Base-by-base conservation (phyloP, 352 stramenopile species). In the Peronospora farinosa region DNA sequence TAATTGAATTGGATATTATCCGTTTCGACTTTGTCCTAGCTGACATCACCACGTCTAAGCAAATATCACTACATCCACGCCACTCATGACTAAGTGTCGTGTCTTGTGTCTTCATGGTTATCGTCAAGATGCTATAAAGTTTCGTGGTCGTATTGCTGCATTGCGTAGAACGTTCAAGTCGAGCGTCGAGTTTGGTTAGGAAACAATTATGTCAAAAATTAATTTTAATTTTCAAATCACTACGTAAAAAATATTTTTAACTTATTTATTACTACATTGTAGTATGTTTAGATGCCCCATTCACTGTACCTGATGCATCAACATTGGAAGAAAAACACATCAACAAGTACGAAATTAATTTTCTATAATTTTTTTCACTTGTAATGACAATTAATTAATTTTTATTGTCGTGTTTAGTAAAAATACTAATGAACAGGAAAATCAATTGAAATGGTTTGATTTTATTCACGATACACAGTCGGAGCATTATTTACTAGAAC, bases 41-140 rank as follows among this genome's bases (percentile, higher is more conserved):
- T n/a, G n/a, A n/a, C n/a, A n/a, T n/a, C n/a, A n/a, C n/a, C n/a
- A n/a, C n/a, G n/a, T n/a, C n/a, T n/a, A n/a, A n/a, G n/a, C n/a
- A n/a, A n/a, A n/a, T n/a, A n/a, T n/a, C n/a, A n/a, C n/a, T n/a
- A n/a, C 19, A 1, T 21, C 19, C 19, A 21, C 1, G 19, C 19
- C 1, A 1, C 19, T 36, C 11, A 69, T 69, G 42, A 49, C 23
- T 49, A 92, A 88, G 64, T 67, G 70, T 15, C 80, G 80, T 37
- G 71, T 94, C 7, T 63, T 94, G n/a, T 94, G 83, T 60, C 69
- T 94, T 19, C 83, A 94, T 51, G 83, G 83, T 31, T 88, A 91
- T 57, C 77, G 78, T 48, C 83, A 94, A 63, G 84, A 80, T 57
- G 74, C 67, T 19, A 53, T 74, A 41, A 92, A 85, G 52, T 52